Percentiles rank a stretch among this genome's conserved stretches.
phyloP scores from a whole-genome alignment of 2,329 filamentous ascomycete genomes.

The Celoporthe dispersa region DNA sequence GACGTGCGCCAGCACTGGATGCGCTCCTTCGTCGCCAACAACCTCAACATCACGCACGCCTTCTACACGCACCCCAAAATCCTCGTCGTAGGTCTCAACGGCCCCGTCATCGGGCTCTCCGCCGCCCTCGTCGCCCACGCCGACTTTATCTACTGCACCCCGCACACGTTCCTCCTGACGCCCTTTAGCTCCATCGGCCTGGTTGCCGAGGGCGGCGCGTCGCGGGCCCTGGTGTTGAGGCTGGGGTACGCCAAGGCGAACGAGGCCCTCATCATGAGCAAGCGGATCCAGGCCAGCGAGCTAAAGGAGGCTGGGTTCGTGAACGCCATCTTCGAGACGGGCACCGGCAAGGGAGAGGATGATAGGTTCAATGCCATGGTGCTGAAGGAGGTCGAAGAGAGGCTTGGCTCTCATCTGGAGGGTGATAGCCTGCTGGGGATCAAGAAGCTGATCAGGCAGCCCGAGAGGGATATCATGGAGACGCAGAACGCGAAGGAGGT shows the following conservation, averaged over 20 bases:
- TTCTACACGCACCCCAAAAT: constrained; percentile 96
- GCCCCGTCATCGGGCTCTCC: constrained; percentile 84
- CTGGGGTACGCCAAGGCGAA: constrained; percentile 83
- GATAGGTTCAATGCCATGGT: constrained; percentile 74
- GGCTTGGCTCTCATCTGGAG: constrained; percentile 78
- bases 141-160: constrained; percentile 90
- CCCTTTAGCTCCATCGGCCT: constrained; percentile 90
- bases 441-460: constrained; percentile 79
- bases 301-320: constrained; percentile 79
- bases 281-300: constrained; percentile 73
- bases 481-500: constrained; percentile 81
- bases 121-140: constrained; percentile 82
- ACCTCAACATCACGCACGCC: constrained; percentile 85
- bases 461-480: constrained; percentile 75
- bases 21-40: constrained; percentile 76
- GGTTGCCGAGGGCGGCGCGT: constrained; percentile 85
- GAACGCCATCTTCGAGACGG: constrained; percentile 73
- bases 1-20: constrained; percentile 62
- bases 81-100: constrained; percentile 88
- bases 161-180: constrained; percentile 82
- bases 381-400: constrained; percentile 77
- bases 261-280: constrained; percentile 91
- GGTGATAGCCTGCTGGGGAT: constrained; percentile 80
- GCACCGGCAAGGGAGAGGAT: constrained; percentile 61
- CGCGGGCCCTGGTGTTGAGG: constrained; percentile 75